Base-by-base conservation (phyloP, 208 protist genomes). In the Hexamita inflata region DNA sequence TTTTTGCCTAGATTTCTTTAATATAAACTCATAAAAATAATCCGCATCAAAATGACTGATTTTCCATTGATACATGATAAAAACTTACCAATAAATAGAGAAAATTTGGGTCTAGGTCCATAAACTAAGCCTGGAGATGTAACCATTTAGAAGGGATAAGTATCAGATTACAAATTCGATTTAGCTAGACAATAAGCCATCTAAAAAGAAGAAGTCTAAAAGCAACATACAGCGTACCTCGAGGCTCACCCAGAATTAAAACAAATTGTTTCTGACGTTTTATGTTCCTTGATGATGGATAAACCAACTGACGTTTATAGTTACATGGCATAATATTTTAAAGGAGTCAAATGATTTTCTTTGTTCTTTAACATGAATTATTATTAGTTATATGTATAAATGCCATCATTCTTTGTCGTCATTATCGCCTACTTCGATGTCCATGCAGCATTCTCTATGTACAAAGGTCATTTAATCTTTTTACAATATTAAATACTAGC, bases 141-240 rank as follows among this genome's bases (percentile, higher is more conserved):
- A 30, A 9, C 9, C 7, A 19, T 70, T 15, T n/a, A 57, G 11
- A 70, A 70, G n/a, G 64, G 64, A 24, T 32, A n/a, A n/a, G 15
- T 42, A 29, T 7, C 2, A n/a, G 64, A 70, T n/a, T 70, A 70
- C n/a, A 4, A 11, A 19, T 70, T 70, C n/a, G 64, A 70, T 70
- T 38, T 70, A 34, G 64, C 11, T 4, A 7, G 64, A 24, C 38
- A 70, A 70, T 7, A 70, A 45, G 24, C 26, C 35, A 4, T 70
- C 15, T 32, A 70, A n/a, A 70, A 13, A 38, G 64, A 13, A 4
- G 64, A 70, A 34, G 64, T 70, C 4, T 28, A 4, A n/a, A 70
- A 70, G n/a, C 30, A 15, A 15, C 64, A 70, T 70, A 70, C 64
- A 32, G 64, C 11, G 9, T 70, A 70, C n/a, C n/a, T 70, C 2